Evolutionary conservation across 225 moss, liverwort and hornwort genomes (phyloP).

Genomic region (Physcomitrium patens): DNA sequence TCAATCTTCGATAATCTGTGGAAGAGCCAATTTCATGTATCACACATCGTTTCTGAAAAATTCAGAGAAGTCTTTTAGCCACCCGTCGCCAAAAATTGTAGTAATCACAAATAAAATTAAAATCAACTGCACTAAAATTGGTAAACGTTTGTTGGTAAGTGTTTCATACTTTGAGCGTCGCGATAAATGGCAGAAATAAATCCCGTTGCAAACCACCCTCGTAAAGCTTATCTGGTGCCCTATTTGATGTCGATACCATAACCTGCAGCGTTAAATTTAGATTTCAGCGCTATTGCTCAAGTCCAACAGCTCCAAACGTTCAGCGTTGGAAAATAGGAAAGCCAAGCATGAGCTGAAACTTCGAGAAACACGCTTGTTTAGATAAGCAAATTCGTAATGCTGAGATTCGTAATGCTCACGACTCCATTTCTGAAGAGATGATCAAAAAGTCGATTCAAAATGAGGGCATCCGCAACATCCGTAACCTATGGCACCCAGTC

Average conservation of each 20-base stretch:
- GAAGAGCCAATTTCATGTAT: constrained; percentile 79
- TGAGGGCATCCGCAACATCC: constrained; percentile 94
- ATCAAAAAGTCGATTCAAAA: constrained; percentile 85
- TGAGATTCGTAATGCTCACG: constrained; percentile 50
- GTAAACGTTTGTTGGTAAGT: neutral
- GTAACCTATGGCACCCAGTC: constrained; percentile 59
- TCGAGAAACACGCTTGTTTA: neutral
- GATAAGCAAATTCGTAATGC: constrained; percentile 28
- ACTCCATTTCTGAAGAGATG: constrained; percentile 82
- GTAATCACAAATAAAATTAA: neutral
- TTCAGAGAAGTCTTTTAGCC: neutral
- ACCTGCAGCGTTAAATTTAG: constrained; percentile 49
- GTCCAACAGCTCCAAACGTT: constrained; percentile 2
- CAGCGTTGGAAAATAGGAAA: neutral
- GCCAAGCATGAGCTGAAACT: neutral
- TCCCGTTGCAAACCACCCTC: constrained; percentile 93
- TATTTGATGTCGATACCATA: constrained; percentile 80
- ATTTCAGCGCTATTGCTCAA: neutral
- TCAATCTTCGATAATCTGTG: constrained; percentile 80
- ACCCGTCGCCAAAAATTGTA: neutral
- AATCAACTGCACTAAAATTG: too few relatives aligned
- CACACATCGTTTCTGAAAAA: constrained; percentile 66
- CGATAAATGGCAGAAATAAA: constrained; percentile 86
- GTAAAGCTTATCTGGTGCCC: constrained; percentile 79
- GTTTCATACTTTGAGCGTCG: constrained; percentile 63